Conservation (phyloP, 2,329 filamentous ascomycete species). For the Neofusicoccum umdonicola region DNA sequence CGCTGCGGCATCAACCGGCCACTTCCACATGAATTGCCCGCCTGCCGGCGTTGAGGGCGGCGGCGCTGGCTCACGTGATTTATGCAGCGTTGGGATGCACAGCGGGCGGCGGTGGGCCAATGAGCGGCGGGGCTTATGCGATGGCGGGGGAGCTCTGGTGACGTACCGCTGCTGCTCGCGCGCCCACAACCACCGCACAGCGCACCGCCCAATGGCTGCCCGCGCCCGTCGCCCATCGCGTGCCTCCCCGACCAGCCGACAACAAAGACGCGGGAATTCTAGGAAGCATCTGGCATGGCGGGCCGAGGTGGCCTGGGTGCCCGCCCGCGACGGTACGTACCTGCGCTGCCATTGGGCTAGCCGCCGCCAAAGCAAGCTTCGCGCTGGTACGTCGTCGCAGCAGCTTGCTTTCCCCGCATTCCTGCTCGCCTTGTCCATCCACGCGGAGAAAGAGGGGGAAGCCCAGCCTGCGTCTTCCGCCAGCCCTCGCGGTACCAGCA, state of each 20-base stretch:
- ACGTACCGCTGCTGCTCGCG: not conserved
- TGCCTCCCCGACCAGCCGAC: conserved; percentile 3
- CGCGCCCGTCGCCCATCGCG: not conserved
- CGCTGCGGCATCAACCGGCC: not conserved
- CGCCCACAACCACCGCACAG: not conserved
- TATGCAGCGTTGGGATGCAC: not conserved
- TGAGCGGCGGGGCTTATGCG: not conserved
- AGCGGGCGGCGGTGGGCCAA: not conserved
- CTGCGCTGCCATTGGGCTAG: not conserved
- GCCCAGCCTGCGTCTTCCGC: not conserved
- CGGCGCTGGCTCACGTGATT: not conserved
- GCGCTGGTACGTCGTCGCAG: conserved; percentile 3
- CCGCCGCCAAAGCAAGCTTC: not conserved
- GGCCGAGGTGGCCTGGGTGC: not conserved
- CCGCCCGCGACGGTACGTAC: not conserved
- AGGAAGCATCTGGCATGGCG: not conserved
- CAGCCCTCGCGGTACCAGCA: not conserved
- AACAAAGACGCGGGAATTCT: conserved; percentile 7
- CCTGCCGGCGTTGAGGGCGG: not conserved
- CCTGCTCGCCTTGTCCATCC: not conserved
- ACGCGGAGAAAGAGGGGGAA: conserved; percentile 8
- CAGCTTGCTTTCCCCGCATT: conserved; percentile 9
- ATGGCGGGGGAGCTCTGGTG: not conserved
- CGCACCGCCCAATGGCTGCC: not conserved
- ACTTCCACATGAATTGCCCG: not conserved